These are phyloP conservation scores for Colletotrichum somersetense DNA, from an alignment of 2,329 filamentous ascomycete genomes.

Conservation along the genomic window DNA sequence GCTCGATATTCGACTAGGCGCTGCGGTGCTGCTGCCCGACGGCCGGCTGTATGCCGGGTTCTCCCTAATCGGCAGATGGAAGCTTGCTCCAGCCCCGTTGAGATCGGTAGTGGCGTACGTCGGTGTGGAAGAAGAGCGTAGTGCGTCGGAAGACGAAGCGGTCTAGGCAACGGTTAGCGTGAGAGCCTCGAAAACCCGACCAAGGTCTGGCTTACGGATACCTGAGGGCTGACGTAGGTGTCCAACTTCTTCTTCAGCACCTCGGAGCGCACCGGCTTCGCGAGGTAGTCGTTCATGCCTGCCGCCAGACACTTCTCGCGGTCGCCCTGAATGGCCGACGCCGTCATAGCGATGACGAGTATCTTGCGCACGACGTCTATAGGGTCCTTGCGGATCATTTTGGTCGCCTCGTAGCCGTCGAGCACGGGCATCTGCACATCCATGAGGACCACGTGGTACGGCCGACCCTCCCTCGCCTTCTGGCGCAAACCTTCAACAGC, in stretches of 20 bases:
- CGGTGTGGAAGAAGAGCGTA: constrained; percentile 41
- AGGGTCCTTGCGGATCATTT: constrained; percentile 81
- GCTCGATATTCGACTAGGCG: constrained; percentile 50
- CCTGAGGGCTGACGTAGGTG: constrained; percentile 61
- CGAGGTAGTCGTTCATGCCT: constrained; percentile 97
- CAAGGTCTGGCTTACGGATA: constrained; percentile 26
- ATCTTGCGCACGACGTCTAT: constrained; percentile 83
- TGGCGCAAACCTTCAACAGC: constrained; percentile 87
- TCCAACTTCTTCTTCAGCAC: constrained; percentile 87
- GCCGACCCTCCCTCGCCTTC: constrained; percentile 76
- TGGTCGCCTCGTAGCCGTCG: constrained; percentile 92
- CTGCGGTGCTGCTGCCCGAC: constrained; percentile 40
- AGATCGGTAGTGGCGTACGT: constrained; percentile 40
- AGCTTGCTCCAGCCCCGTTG: constrained; percentile 40
- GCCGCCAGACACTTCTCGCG: constrained; percentile 95
- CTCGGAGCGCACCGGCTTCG: constrained; percentile 92
- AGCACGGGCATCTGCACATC: constrained; percentile 96
- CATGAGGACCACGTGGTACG: constrained; percentile 94
- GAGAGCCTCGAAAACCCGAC: neutral
- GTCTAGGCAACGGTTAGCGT: constrained; percentile 21
- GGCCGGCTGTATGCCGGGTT: constrained; percentile 44
- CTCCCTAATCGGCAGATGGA: constrained; percentile 44
- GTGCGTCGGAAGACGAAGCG: constrained; percentile 14
- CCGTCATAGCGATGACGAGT: constrained; percentile 98
- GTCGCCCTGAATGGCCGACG: constrained; percentile 93